These are phyloP conservation scores for Saitozyma podzolica DNA, from an alignment of 768 basidiomycete genomes.

Conservation along the genomic window DNA sequence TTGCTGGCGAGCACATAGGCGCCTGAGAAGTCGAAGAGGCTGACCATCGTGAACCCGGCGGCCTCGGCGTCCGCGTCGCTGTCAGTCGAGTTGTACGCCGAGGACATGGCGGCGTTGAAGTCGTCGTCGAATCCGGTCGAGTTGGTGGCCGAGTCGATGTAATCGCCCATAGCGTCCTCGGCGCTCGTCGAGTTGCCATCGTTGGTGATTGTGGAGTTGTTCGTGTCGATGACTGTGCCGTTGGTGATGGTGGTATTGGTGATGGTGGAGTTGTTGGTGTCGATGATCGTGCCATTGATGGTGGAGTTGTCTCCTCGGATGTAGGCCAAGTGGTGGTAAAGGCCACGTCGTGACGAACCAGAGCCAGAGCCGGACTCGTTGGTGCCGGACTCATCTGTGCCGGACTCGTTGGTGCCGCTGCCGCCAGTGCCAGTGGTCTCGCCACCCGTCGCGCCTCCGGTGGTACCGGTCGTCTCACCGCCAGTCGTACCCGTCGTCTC, in stretches of 20 bases:
- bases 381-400: not conserved
- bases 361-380: not conserved
- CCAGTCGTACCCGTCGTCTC: too few relatives aligned
- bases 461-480: not conserved
- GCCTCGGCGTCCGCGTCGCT: not conserved
- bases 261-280: too few relatives aligned
- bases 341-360: not conserved
- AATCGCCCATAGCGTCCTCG: not conserved
- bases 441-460: too few relatives aligned
- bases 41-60: not conserved
- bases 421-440: not conserved
- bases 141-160: not conserved
- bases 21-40: slow-evolving; percentile 8
- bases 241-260: not conserved
- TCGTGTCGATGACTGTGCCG: not conserved
- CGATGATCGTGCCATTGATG: not conserved
- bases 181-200: not conserved
- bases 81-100: not conserved
- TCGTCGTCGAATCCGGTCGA: not conserved
- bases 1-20: slow-evolving; percentile 1
- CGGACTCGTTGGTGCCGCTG: not conserved
- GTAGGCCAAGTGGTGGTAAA: not conserved
- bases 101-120: not conserved
- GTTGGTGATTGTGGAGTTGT: not conserved
- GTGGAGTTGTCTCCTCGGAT: not conserved